phyloP scores from a whole-genome alignment of 257 asterid species.

The Solanum bulbocastanum region DNA sequence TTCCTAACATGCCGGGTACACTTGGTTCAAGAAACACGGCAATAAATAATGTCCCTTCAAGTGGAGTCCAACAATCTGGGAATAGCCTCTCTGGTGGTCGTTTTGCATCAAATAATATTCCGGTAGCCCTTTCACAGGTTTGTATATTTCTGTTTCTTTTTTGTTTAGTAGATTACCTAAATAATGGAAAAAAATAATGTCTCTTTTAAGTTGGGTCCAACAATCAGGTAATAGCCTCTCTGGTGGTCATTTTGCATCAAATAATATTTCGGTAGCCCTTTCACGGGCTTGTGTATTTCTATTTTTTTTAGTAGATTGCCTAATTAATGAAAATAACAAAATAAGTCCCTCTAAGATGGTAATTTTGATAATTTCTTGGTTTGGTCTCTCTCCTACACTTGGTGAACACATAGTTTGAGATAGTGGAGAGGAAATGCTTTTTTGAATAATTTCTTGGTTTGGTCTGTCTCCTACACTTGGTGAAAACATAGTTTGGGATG shows the following conservation, averaged over 20 bases:
- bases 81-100: constrained; percentile 79
- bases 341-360: neutral
- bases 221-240: constrained; percentile 70
- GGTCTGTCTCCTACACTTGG: neutral
- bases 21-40: constrained; percentile 86
- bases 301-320: neutral
- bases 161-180: neutral
- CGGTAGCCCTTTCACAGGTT: constrained; percentile 87
- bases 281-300: constrained; percentile 50
- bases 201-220: constrained; percentile 76
- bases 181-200: constrained; percentile 36
- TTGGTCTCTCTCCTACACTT: neutral
- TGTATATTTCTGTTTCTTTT: neutral
- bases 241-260: constrained; percentile 78
- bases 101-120: constrained; percentile 79
- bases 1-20: constrained; percentile 77
- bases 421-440: neutral
- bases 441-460: neutral
- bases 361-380: neutral
- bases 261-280: constrained; percentile 66
- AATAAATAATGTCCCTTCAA: constrained; percentile 68
- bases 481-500: neutral
- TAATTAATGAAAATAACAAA: constrained; percentile 23
- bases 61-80: constrained; percentile 83
- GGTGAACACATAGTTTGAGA: neutral